Conservation (phyloP, 345 rosid genomes). For the Fremontodendron californicum region DNA sequence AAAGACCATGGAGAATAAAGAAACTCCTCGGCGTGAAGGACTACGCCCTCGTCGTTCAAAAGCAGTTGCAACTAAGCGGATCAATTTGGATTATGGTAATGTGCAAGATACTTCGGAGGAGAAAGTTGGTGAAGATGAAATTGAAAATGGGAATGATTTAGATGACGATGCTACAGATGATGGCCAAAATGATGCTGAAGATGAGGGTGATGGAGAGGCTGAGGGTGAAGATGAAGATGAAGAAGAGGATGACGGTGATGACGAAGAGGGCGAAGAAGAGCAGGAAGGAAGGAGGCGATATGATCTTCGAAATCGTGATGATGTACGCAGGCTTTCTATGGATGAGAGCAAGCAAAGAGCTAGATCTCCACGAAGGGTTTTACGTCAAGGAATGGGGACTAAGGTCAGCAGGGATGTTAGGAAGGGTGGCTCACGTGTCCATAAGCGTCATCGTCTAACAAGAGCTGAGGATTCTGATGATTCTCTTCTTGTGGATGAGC, state of each 20-base stretch:
- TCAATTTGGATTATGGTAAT: constrained; percentile 56
- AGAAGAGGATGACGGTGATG: constrained; percentile 59
- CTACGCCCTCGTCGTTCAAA: constrained; percentile 87
- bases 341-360: constrained; percentile 78
- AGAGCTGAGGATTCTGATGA: constrained; percentile 98
- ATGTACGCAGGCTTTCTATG: constrained; percentile 73
- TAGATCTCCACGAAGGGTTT: constrained; percentile 84
- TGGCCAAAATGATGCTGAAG: constrained; percentile 50
- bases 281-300: constrained; percentile 94
- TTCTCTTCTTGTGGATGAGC: constrained; percentile 98
- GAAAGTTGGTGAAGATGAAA: constrained; percentile 67
- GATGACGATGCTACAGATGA: constrained; percentile 66
- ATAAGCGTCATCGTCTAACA: constrained; percentile 75
- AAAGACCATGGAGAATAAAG: constrained; percentile 45
- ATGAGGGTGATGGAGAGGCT: constrained; percentile 53
- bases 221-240: constrained; percentile 68
- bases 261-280: constrained; percentile 71
- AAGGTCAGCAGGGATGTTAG: constrained; percentile 81
- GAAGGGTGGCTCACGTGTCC: constrained; percentile 90
- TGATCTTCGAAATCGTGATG: constrained; percentile 93
- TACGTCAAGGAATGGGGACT: constrained; percentile 94
- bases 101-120: constrained; percentile 72
- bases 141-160: constrained; percentile 75
- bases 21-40: constrained; percentile 94
- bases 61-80: constrained; percentile 39